Evolutionary conservation across 139 green algal genomes (phyloP), one percentile per base, ranked within the genome.

Genomic region (Chlamydomonas asymmetrica): DNA sequence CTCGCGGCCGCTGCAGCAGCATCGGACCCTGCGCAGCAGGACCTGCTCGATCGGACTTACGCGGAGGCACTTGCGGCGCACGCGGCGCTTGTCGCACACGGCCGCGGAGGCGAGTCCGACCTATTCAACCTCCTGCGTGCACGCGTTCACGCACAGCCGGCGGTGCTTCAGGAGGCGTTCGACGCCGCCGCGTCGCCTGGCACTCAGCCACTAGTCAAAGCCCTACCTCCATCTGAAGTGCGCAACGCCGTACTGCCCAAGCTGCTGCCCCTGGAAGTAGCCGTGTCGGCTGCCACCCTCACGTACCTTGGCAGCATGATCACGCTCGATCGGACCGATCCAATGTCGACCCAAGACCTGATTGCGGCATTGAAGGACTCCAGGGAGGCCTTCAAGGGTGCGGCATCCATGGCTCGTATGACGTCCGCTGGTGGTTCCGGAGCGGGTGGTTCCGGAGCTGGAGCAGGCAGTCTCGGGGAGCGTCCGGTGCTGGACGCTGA

Each of bases 311-410:
- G 43, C 8, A 34, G 59, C 0, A 70, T 70, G 59, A 23, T 77
- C 7, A 62, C 43, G 4, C 31, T 69, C 8, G 71, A 59, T 13
- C 29, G 32, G 10, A 43, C 37, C 1, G 41, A 69, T 34, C 32
- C 10, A 0, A 8, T 77, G 23, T 25, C 32, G 8, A 25, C 54
- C 31, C 32, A 0, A 1, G 32, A 77, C 1, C 1, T 77, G 4
- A 23, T 1, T 9, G 13, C 31, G 25, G 40, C 41, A 2, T 13
- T 77, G 16, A 77, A 77, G 71, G 43, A 16, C 22, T 63, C 59
- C 31, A 41, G 71, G 1, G 31, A n/a, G 3, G 71, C 71, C 2
- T 69, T 52, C 59, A 77, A 77, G 40, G 71, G 66, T 54, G 52
- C 69, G 2, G 69, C 69, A 4, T 43, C 69, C 5, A 75, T 75